Percentiles rank a stretch among this genome's conserved stretches.
phyloP scores from a whole-genome alignment of 768 basidiomycete species.

The Mycena sanguinolenta region DNA sequence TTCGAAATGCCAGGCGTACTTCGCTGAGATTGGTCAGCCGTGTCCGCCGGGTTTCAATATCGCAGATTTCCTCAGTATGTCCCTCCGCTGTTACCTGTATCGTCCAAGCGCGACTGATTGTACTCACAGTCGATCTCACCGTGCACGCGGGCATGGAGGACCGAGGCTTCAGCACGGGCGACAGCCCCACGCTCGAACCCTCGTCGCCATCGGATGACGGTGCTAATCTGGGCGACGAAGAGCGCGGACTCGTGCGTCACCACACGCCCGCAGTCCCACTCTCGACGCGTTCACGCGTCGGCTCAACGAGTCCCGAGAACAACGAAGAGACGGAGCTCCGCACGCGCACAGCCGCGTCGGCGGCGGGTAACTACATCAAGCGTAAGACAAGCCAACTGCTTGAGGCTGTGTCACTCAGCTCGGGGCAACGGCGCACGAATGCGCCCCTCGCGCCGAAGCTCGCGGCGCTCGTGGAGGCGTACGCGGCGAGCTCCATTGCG shows the following conservation, averaged over 20 bases:
- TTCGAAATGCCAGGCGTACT: slow-evolving; percentile 82
- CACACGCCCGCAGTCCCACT: slow-evolving; percentile 45
- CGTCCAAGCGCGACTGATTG: neutral
- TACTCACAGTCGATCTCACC: slow-evolving; percentile 74
- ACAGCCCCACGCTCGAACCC: slow-evolving; percentile 59
- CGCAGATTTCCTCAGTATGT: slow-evolving; percentile 94
- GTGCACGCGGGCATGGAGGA: slow-evolving; percentile 65
- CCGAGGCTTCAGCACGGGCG: slow-evolving; percentile 48
- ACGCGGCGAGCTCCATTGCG: slow-evolving; percentile 76
- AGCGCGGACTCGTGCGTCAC: slow-evolving; percentile 64
- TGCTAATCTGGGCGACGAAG: slow-evolving; percentile 73
- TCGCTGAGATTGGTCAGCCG: slow-evolving; percentile 79
- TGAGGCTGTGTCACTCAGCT: slow-evolving; percentile 62
- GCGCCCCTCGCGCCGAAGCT: slow-evolving; percentile 69
- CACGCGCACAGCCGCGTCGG: slow-evolving; percentile 55
- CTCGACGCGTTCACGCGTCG: slow-evolving; percentile 54
- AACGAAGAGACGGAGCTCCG: slow-evolving; percentile 67
- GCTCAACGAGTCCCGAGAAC: slow-evolving; percentile 38
- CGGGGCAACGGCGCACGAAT: slow-evolving; percentile 42
- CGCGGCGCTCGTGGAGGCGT: slow-evolving; percentile 78
- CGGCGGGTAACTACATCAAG: slow-evolving; percentile 68
- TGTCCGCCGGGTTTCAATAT: slow-evolving; percentile 98
- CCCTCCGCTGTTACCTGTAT: neutral
- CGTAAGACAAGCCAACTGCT: slow-evolving; percentile 82
- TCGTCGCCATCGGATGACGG: slow-evolving; percentile 50